Conservation (phyloP, 148 eudicot genomes). For the Selenicereus undatus region DNA sequence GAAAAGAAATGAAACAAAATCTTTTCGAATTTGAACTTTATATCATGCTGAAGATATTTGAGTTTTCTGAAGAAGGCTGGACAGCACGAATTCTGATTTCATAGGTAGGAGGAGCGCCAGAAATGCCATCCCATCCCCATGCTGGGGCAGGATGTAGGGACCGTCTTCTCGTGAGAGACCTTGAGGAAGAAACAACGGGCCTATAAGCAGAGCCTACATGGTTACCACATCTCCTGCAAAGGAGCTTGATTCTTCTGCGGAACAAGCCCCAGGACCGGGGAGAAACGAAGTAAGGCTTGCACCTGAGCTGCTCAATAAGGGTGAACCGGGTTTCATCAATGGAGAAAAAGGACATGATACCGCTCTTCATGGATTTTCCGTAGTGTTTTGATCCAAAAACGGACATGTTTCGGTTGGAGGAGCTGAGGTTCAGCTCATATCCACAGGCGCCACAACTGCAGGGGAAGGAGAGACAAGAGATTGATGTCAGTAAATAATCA, state of each 20-base stretch:
- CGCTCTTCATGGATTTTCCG: constrained; percentile 63
- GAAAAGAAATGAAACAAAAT: not conserved
- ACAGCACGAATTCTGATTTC: constrained; percentile 40
- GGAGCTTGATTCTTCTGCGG: constrained; percentile 49
- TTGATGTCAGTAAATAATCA: not conserved
- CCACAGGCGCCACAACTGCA: constrained; percentile 89
- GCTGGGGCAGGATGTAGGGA: constrained; percentile 2
- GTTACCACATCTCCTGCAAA: constrained; percentile 71
- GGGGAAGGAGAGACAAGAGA: not conserved
- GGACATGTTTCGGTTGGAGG: constrained; percentile 61
- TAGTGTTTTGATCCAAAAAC: constrained; percentile 62
- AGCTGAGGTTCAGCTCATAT: constrained; percentile 63
- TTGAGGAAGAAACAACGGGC: constrained; percentile 14
- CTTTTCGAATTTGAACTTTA: not conserved
- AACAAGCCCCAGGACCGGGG: constrained; percentile 66
- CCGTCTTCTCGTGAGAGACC: constrained; percentile 12
- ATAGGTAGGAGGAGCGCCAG: constrained; percentile 18
- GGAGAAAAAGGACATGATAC: constrained; percentile 63
- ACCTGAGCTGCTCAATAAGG: constrained; percentile 49
- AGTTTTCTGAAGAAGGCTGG: constrained; percentile 36
- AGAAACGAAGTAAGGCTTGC: constrained; percentile 59
- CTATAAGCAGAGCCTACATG: constrained; percentile 51
- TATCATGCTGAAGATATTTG: constrained; percentile 19
- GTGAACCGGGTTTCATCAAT: constrained; percentile 69
- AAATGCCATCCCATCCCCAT: constrained; percentile 31